A percentile compares a stretch with the other conserved stretches of the same genome.
Evolutionary conservation across 805 yeast species (phyloP).

Genomic region (Pichia occidentalis): DNA sequence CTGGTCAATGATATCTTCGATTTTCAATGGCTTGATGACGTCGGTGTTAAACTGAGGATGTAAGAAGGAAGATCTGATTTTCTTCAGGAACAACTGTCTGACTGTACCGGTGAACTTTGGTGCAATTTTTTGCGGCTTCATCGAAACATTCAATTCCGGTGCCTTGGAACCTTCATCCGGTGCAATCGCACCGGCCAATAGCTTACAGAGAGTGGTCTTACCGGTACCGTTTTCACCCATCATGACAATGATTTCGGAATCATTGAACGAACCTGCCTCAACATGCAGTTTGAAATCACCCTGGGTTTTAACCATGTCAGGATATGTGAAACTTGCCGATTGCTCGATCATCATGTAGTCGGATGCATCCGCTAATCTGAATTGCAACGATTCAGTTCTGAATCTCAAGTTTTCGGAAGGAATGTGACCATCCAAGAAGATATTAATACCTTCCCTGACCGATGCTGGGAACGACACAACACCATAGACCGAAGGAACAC

Average conservation of each 20-base stretch:
- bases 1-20: slow-evolving; percentile 92
- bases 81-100: slow-evolving; percentile 93
- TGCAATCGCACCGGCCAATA: slow-evolving; percentile 86
- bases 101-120: slow-evolving; percentile 99
- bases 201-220: slow-evolving; percentile 94
- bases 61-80: slow-evolving; percentile 88
- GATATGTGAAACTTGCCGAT: slow-evolving; percentile 70
- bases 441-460: slow-evolving; percentile 98
- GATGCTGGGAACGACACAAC: slow-evolving; percentile 95
- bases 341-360: slow-evolving; percentile 74
- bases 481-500: slow-evolving; percentile 98
- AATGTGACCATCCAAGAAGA: slow-evolving; percentile 95
- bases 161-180: slow-evolving; percentile 78
- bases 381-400: slow-evolving; percentile 92
- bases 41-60: slow-evolving; percentile 98
- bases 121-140: slow-evolving; percentile 99
- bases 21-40: slow-evolving; percentile 90
- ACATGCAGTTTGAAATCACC: slow-evolving; percentile 89
- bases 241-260: slow-evolving; percentile 96
- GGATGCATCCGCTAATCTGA: slow-evolving; percentile 84
- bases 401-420: slow-evolving; percentile 96
- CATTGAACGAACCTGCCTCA: slow-evolving; percentile 85
- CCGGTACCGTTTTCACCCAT: slow-evolving; percentile 99
- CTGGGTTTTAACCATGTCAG: slow-evolving; percentile 80
- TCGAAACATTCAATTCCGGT: slow-evolving; percentile 86